Conservation (phyloP, 2,329 filamentous ascomycete species). For the Botryotinia convoluta region DNA sequence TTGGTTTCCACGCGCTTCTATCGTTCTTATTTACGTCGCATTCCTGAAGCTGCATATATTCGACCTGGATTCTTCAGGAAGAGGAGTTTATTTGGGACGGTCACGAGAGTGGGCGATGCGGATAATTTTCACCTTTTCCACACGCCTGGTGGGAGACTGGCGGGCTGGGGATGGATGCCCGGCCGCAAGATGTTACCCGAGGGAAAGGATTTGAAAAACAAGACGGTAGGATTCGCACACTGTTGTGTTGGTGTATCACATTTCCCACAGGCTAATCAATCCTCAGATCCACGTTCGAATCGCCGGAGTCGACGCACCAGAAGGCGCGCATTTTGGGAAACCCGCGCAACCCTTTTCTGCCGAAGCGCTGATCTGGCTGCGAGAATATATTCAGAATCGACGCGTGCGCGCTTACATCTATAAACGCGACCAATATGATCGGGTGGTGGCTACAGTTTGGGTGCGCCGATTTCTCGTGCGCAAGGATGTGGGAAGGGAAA, state of each 20-base stretch:
- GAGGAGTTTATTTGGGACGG: slow-evolving; percentile 75
- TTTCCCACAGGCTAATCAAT: background rate
- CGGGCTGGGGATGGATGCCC: slow-evolving; percentile 90
- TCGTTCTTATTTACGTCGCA: slow-evolving; percentile 75
- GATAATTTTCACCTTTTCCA: slow-evolving; percentile 95
- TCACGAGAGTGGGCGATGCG: slow-evolving; percentile 93
- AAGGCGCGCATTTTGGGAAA: slow-evolving; percentile 86
- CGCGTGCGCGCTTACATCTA: slow-evolving; percentile 82
- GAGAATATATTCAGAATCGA: slow-evolving; percentile 64
- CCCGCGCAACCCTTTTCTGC: slow-evolving; percentile 79
- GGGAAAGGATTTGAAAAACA: slow-evolving; percentile 66
- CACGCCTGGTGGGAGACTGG: slow-evolving; percentile 81
- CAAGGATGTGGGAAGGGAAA: slow-evolving; percentile 81
- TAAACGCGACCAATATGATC: slow-evolving; percentile 85
- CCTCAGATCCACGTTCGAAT: slow-evolving; percentile 79
- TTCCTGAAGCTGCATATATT: slow-evolving; percentile 75
- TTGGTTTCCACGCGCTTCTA: slow-evolving; percentile 60
- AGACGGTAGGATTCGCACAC: slow-evolving; percentile 60
- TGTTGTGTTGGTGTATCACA: background rate
- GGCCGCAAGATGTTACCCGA: slow-evolving; percentile 64
- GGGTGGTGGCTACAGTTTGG: slow-evolving; percentile 82
- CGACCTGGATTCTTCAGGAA: slow-evolving; percentile 71
- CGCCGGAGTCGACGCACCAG: slow-evolving; percentile 90
- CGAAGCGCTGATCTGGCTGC: slow-evolving; percentile 83
- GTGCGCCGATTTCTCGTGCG: slow-evolving; percentile 64